phyloP scores from a whole-genome alignment of 2,329 filamentous ascomycete species.

The Calcarisporium arbuscula region DNA sequence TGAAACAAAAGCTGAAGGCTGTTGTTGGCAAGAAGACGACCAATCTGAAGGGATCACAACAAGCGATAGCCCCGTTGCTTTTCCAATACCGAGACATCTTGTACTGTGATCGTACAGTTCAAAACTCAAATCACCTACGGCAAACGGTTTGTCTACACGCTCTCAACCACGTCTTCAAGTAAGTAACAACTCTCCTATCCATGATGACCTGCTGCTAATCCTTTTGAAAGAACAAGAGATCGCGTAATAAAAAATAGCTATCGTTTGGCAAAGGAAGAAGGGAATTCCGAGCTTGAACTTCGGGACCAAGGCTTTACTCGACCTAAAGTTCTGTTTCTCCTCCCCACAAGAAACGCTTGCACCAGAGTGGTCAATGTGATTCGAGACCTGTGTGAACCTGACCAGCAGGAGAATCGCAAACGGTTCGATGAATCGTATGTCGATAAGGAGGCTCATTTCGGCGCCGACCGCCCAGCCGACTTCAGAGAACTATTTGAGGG shows the following conservation, averaged over 20 bases:
- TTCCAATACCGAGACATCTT: slow-evolving; percentile 81
- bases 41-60: slow-evolving; percentile 55
- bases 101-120: slow-evolving; percentile 63
- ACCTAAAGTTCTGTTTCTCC: slow-evolving; percentile 84
- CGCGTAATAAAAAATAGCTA: slow-evolving; percentile 89
- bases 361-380: slow-evolving; percentile 73
- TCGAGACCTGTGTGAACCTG: slow-evolving; percentile 66
- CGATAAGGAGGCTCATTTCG: slow-evolving; percentile 57
- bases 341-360: slow-evolving; percentile 84
- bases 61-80: slow-evolving; percentile 61
- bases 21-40: slow-evolving; percentile 46
- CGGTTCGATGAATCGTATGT: slow-evolving; percentile 82
- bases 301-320: slow-evolving; percentile 94
- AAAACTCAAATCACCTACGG: slow-evolving; percentile 63
- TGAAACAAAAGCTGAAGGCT: slow-evolving; percentile 65
- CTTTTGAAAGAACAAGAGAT: slow-evolving; percentile 64
- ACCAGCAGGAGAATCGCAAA: slow-evolving; percentile 92
- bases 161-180: slow-evolving; percentile 89
- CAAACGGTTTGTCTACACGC: slow-evolving; percentile 74
- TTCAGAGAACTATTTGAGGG: slow-evolving; percentile 86
- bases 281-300: slow-evolving; percentile 61
- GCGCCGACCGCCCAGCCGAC: slow-evolving; percentile 72
- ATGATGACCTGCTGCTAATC: slow-evolving; percentile 10
- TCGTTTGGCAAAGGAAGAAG: slow-evolving; percentile 61
- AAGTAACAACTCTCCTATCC: slow-evolving; percentile 21